Evolutionary conservation across 108 stramenopile genomes (phyloP), one percentile per base, ranked within the genome.

Genomic region (Cyclotella sp.): DNA sequence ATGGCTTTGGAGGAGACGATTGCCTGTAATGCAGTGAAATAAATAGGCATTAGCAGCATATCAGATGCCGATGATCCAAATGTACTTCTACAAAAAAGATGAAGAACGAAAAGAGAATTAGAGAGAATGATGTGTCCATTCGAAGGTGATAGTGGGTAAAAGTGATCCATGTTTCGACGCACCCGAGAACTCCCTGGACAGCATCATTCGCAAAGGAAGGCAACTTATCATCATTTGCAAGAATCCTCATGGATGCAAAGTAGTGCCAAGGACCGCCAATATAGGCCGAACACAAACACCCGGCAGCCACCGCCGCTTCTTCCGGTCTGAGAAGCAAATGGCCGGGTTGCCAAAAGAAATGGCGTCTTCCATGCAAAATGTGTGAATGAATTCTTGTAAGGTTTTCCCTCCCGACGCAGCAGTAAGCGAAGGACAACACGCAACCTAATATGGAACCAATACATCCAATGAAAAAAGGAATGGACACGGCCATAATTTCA

Each of bases 401-500:
- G 40, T 77, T 77, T 34, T 66, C 49, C 68, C 63, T 74, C 8
- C 78, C 65, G 18, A 79, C 29, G 41, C 44, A 70, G 28, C 64
- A 59, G 24, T 46, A 39, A 28, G 70, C 41, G 76, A 87, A 88
- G 6, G 87, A 73, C 39, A 80, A 46, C 29, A 68, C 45, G 66
- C 89, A 89, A 21, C 91, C 92, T 3, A 90, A 49, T n/a, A 89
- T 52, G 21, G 89, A 90, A n/a, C 85, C 85, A 21, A 89, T 29
- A 26, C 85, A 90, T 28, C 88, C 87, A 18, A 90, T 63, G 0
- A 82, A 13, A 79, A 93, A 93, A 11, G 92, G 89, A 52, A 87
- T 63, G 18, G 81, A 74, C 26, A 79, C 64, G 13, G 73, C 73
- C n/a, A 59, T 27, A 5, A 79, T 61, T 67, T 77, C 76, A 26